Evolutionary conservation across 2,329 filamentous ascomycete species (phyloP).

Genomic region (Curvularia sp.): DNA sequence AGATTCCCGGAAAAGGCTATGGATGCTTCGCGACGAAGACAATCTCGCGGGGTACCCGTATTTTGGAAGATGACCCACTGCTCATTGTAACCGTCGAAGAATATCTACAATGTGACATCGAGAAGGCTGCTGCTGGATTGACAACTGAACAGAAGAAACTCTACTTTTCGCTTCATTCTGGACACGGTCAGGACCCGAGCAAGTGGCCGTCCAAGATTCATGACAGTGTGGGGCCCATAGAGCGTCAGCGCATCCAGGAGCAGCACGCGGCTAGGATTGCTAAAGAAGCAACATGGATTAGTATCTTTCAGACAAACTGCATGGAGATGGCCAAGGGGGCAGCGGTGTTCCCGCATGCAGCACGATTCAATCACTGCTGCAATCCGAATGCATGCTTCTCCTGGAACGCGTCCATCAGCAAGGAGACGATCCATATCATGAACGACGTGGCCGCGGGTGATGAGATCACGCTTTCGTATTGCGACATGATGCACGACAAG

Average conservation of each 20-base stretch:
- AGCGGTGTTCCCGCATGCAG: conserved; percentile 47
- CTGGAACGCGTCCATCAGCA: conserved; percentile 43
- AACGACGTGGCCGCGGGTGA: conserved; percentile 46
- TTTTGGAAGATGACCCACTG: conserved; percentile 52
- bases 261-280: conserved; percentile 43
- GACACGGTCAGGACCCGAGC: conserved; percentile 36
- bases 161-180: conserved; percentile 42
- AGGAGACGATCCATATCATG: conserved; percentile 47
- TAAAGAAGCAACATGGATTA: conserved; percentile 30
- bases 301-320: conserved; percentile 54
- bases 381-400: conserved; percentile 51
- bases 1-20: conserved; percentile 51
- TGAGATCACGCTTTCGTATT: conserved; percentile 51
- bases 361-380: conserved; percentile 55
- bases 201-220: conserved; percentile 41
- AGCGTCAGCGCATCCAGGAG: conserved; percentile 38
- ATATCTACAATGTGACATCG: conserved; percentile 47
- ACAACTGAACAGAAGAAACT: conserved; percentile 25
- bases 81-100: conserved; percentile 43
- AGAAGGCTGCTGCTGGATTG: conserved; percentile 34
- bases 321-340: conserved; percentile 47
- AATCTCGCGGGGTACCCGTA: conserved; percentile 50
- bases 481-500: conserved; percentile 45
- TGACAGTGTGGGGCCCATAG: conserved; percentile 21
- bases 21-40: conserved; percentile 51